These are phyloP conservation scores for Henckelia pumila DNA, from an alignment of 257 asterid species.

Conservation along the genomic window DNA sequence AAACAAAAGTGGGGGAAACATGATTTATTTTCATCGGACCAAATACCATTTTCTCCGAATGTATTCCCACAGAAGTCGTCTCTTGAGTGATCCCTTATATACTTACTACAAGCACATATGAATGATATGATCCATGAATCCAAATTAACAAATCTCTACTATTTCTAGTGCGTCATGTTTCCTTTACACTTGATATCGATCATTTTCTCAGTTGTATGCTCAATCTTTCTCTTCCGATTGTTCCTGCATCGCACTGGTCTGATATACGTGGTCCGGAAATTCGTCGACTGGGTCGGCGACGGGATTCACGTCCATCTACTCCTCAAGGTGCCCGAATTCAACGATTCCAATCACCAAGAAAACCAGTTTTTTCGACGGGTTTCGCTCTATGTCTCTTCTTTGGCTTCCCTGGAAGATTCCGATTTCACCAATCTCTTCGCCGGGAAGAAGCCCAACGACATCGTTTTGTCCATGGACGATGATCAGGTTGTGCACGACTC, in stretches of 20 bases:
- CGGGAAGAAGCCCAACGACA: conserved; percentile 48
- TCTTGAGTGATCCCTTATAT: too few relatives aligned
- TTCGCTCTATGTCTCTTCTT: conserved; percentile 45
- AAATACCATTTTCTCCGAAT: background rate
- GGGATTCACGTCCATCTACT: conserved; percentile 64
- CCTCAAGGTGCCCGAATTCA: conserved; percentile 56
- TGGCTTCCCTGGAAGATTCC: conserved; percentile 58
- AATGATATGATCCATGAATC: background rate
- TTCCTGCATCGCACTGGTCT: conserved; percentile 65
- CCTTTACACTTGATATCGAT: background rate
- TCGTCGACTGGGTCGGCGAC: conserved; percentile 52
- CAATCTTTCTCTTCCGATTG: conserved; percentile 39
- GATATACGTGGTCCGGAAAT: conserved; percentile 43
- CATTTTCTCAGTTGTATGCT: conserved; percentile 23
- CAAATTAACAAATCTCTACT: background rate
- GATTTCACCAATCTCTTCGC: conserved; percentile 58
- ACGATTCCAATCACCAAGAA: conserved; percentile 49
- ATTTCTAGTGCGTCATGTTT: too few relatives aligned
- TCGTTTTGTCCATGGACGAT: conserved; percentile 45
- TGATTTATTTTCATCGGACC: background rate
- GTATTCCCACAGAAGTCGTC: too few relatives aligned
- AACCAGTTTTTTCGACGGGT: conserved; percentile 52
- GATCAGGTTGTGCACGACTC: conserved; percentile 44
- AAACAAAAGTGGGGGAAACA: background rate
- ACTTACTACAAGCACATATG: too few relatives aligned